Evolutionary conservation across 2,329 filamentous ascomycete genomes (phyloP).

Genomic region (Chrysoporthe austroafricana): DNA sequence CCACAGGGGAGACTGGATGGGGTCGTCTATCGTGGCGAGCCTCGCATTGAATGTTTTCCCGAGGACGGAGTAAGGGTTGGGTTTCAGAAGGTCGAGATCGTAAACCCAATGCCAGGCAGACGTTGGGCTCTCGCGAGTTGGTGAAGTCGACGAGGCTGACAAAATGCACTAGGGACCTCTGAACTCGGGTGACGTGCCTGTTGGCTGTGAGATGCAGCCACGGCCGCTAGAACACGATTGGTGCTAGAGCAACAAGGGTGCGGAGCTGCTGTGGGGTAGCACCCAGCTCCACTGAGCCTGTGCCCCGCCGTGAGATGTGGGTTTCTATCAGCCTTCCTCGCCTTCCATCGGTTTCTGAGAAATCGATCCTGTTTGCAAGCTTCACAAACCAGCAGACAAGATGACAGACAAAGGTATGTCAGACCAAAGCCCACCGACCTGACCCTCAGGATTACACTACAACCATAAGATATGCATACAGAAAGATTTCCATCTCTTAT

Average conservation of each 20-base stretch:
- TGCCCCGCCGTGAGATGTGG: conserved; percentile 11
- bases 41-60: conserved; percentile 13
- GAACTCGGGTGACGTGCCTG: not conserved
- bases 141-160: conserved; percentile 9
- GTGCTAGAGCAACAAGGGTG: not conserved
- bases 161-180: not conserved
- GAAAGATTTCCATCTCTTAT: not conserved
- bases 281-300: not conserved
- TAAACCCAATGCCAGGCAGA: not conserved
- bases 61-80: not conserved
- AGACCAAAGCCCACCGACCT: too few relatives aligned
- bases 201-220: not conserved
- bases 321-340: conserved; percentile 25
- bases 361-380: not conserved
- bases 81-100: not conserved
- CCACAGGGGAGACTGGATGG: not conserved
- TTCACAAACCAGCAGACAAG: conserved; percentile 26
- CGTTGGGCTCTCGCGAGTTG: not conserved
- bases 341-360: not conserved
- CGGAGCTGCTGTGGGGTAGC: conserved; percentile 16
- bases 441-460: not conserved
- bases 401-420: conserved; percentile 49
- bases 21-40: not conserved
- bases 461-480: not conserved
- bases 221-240: conserved; percentile 8